Percentiles rank a stretch among this genome's conserved stretches.
phyloP scores from a whole-genome alignment of 2,329 filamentous ascomycete genomes.

The Aspergillus brunneoviolaceus region DNA sequence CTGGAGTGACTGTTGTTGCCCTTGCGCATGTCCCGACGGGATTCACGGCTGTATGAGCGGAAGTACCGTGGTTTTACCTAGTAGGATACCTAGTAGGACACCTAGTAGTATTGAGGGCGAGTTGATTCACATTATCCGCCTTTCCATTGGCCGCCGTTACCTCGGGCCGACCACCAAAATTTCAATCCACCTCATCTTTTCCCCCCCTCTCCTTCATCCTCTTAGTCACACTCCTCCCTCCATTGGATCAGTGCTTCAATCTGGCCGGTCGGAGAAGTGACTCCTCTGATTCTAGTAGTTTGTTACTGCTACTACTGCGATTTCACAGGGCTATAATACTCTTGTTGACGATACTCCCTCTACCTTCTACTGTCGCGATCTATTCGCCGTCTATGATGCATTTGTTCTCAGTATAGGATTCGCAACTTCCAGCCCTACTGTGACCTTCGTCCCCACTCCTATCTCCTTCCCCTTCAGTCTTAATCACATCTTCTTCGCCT shows the following conservation, averaged over 20 bases:
- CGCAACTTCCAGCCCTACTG: conserved; percentile 1
- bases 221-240: conserved; percentile 11
- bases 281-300: background rate
- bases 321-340: background rate
- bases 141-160: conserved; percentile 29
- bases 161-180: conserved; percentile 21
- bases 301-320: background rate
- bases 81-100: background rate
- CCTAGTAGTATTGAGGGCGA: background rate
- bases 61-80: background rate
- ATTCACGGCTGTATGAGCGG: conserved; percentile 12
- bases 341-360: background rate
- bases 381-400: conserved; percentile 16
- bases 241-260: background rate
- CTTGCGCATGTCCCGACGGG: conserved; percentile 1
- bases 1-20: background rate
- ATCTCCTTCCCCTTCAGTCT: conserved; percentile 2
- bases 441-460: background rate
- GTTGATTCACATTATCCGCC: conserved; percentile 26
- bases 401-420: conserved; percentile 11
- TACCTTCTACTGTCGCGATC: background rate
- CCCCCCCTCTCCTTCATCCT: background rate
- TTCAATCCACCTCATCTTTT: conserved; percentile 2
- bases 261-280: background rate
- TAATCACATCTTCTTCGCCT: background rate